Base-by-base conservation (phyloP, 2,329 filamentous ascomycete species). In the Apiospora kogelbergensis region DNA sequence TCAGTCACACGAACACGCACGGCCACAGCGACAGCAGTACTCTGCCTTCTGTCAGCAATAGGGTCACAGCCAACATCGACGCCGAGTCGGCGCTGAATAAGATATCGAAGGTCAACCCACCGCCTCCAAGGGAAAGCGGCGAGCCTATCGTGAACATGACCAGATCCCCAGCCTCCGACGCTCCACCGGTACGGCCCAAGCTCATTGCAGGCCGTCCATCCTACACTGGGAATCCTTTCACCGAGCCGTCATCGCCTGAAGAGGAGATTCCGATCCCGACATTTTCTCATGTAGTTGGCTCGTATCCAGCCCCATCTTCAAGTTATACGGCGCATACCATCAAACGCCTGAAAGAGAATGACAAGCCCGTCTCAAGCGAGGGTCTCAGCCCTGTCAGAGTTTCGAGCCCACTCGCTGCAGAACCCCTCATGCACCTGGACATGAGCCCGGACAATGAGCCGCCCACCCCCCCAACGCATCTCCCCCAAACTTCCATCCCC, bases 31-130 rank as follows among this genome's bases (percentile, higher is more conserved):
- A 63, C n/a, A 60, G 44, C 7, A 72, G 60, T 67, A 73, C 76
- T 75, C 6, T 60, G 2, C 53, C 53, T 20, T 73, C 75, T 2
- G 74, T 73, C 69, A 79, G 72, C 65, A 78, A 69, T 68, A 75
- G 69, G 66, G 73, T 74, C n/a, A 78, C 79, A 0, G 77, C 76
- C 13, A 75, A 72, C 20, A 83, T 80, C 67, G 81, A 80, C 40
- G 85, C 85, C 0, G 81, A 84, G 71, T 72, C 81, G 30, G 78
- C 79, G 22, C 75, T 87, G 7, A 80, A 79, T 60, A 79, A 81
- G 63, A 83, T 87, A 70, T 81, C 78, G 3, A 78, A 76, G 68
- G 76, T 71, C 1, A 79, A 81, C 17, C 80, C 81, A 10, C 76
- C 79, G 0, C 74, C 78, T 17, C 70, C 74, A 30, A 70, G 75